Conservation (phyloP, 2,329 filamentous ascomycete species). For the Venturia carpophila region DNA sequence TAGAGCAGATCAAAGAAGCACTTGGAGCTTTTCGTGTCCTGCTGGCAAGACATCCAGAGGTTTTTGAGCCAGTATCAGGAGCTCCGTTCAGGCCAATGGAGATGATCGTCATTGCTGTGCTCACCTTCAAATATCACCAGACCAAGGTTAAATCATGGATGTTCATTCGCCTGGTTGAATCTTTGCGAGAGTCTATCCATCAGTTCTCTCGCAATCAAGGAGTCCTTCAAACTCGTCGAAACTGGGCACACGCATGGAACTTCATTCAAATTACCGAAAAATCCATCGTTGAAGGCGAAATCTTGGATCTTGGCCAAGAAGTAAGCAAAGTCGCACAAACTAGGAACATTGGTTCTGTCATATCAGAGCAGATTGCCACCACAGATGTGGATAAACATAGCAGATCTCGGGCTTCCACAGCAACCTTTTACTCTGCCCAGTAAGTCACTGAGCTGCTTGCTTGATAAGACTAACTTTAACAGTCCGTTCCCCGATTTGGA, state of each 20-base stretch:
- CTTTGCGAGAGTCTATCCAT: not conserved
- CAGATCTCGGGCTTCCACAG: not conserved
- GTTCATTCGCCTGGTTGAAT: not conserved
- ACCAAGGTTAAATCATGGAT: not conserved
- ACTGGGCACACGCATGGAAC: not conserved
- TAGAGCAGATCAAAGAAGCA: conserved; percentile 27
- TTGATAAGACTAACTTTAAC: not conserved
- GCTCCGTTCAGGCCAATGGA: conserved; percentile 32
- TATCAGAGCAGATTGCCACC: not conserved
- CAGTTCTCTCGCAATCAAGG: not conserved
- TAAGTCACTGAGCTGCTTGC: not conserved
- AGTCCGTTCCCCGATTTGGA: not conserved
- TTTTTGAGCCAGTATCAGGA: conserved; percentile 26
- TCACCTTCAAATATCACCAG: conserved; percentile 25
- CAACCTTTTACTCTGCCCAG: not conserved
- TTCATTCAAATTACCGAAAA: not conserved
- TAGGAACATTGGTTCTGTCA: not conserved
- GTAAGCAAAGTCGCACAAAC: not conserved
- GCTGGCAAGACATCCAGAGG: conserved; percentile 21
- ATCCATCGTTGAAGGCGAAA: not conserved
- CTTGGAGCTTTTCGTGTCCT: not conserved
- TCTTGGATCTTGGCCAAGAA: not conserved
- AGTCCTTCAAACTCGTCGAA: not conserved
- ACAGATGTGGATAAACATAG: not conserved
- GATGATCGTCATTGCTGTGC: conserved; percentile 28